Conservation (phyloP, 805 yeast species). For the Lachancea quebecensis region DNA sequence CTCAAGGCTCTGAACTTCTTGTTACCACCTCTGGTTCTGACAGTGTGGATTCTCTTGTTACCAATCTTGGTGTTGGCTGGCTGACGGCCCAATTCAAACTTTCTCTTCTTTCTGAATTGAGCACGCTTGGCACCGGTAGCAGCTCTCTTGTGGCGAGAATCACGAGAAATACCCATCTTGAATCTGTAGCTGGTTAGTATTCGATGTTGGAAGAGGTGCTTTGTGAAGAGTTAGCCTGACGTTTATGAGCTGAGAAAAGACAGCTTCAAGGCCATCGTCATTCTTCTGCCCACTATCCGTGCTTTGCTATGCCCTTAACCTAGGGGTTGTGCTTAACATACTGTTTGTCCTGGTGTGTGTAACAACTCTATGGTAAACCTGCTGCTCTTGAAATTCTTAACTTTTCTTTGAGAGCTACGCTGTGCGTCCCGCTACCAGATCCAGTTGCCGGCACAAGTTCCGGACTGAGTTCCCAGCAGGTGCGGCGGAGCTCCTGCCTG, state of each 20-base stretch:
- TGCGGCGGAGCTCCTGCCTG: not conserved
- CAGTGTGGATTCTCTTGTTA: slow-evolving; percentile 96
- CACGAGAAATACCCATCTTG: slow-evolving; percentile 99
- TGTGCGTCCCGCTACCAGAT: too few species aligned
- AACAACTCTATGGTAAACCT: not conserved
- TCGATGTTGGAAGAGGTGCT: not conserved
- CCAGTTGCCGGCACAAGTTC: too few species aligned
- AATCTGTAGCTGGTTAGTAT: slow-evolving; percentile 11
- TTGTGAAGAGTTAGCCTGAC: too few species aligned
- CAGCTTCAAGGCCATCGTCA: too few species aligned
- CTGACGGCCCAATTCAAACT: slow-evolving; percentile 99
- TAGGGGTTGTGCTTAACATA: slow-evolving; percentile 10
- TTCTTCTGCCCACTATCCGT: too few species aligned
- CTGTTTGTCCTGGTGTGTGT: slow-evolving; percentile 28
- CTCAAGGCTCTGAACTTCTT: slow-evolving; percentile 99
- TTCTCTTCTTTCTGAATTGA: slow-evolving; percentile 99
- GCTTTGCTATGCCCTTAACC: not conserved
- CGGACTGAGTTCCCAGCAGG: not conserved
- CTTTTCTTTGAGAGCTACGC: not conserved
- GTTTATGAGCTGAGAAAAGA: too few species aligned
- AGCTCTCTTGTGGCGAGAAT: slow-evolving; percentile 99
- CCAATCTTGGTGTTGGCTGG: slow-evolving; percentile 99
- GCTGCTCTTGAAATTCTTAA: not conserved
- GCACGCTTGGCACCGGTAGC: slow-evolving; percentile 99
- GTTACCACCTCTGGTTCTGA: slow-evolving; percentile 99